These are phyloP conservation scores for Obelidium mucronatum DNA, from an alignment of 192 early-diverging fungal genomes.

Conservation along the genomic window DNA sequence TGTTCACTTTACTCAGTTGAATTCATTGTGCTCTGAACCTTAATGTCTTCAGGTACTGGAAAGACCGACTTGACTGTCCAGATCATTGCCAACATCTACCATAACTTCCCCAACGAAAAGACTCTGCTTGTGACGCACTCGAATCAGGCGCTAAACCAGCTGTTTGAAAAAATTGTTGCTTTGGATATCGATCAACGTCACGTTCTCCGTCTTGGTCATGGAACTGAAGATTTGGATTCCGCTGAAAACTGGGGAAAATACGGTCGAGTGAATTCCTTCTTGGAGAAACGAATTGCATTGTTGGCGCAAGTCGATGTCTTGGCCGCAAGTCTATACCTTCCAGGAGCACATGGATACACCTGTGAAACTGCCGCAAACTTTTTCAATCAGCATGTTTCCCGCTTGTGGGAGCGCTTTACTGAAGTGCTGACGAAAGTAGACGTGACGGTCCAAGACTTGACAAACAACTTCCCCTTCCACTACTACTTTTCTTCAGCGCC, in stretches of 20 bases:
- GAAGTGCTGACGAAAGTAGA: conserved; percentile 36
- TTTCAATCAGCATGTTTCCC: conserved; percentile 75
- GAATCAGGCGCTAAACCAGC: conserved; percentile 98
- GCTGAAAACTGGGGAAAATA: conserved; percentile 86
- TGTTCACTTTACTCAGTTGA: no score
- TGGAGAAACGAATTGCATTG: conserved; percentile 79
- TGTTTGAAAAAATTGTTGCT: conserved; percentile 95
- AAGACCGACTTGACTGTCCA: conserved; percentile 99
- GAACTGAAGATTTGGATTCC: conserved; percentile 86
- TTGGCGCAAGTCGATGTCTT: conserved; percentile 80
- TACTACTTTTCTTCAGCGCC: conserved; percentile 78
- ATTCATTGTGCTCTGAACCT: no score
- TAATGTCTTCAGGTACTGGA: conserved; percentile 75
- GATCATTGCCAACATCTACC: conserved; percentile 94
- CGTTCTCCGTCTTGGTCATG: conserved; percentile 93
- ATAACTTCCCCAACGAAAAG: conserved; percentile 87
- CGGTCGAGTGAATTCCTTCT: conserved; percentile 91
- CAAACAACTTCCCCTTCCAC: conserved; percentile 80
- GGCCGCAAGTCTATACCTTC: conserved; percentile 76
- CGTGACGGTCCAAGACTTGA: conserved; percentile 48
- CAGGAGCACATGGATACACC: conserved; percentile 87
- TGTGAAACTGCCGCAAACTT: conserved; percentile 96
- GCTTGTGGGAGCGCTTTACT: conserved; percentile 78
- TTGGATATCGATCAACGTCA: conserved; percentile 94
- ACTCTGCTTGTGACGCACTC: conserved; percentile 94